These are phyloP conservation scores for Podosphaera aphanis DNA, from an alignment of 2,329 filamentous ascomycete species.

Conservation along the genomic window DNA sequence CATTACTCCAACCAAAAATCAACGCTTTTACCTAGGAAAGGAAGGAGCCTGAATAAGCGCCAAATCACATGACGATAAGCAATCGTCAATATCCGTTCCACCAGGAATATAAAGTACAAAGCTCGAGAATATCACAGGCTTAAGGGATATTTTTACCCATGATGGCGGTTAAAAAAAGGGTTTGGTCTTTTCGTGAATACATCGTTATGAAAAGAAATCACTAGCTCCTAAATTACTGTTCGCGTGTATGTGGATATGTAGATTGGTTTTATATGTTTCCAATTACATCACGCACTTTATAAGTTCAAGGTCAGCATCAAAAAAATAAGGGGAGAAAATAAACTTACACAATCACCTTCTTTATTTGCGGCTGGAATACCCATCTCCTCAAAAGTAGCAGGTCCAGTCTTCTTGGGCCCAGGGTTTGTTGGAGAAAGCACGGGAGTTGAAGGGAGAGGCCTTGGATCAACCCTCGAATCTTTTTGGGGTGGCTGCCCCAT, in stretches of 20 bases:
- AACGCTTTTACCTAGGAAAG: background rate
- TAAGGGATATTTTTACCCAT: background rate
- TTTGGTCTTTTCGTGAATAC: background rate
- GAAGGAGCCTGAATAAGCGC: background rate
- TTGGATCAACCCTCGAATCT: background rate
- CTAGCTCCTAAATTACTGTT: background rate
- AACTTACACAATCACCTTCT: constrained; percentile 72
- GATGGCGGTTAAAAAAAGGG: background rate
- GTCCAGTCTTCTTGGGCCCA: constrained; percentile 30
- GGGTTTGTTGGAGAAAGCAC: constrained; percentile 4
- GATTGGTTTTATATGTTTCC: background rate
- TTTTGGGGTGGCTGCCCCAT: background rate
- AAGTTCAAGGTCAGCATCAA: background rate
- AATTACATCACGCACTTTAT: background rate
- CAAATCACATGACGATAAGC: background rate
- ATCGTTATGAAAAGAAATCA: background rate
- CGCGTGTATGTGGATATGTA: background rate
- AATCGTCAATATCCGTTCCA: background rate
- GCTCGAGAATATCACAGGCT: background rate
- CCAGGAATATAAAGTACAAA: background rate
- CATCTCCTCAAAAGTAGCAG: constrained; percentile 96
- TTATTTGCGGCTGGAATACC: constrained; percentile 66
- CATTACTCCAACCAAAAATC: background rate
- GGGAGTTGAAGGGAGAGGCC: constrained; percentile 4
- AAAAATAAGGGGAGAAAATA: constrained; percentile 2